Percentiles rank a stretch among this genome's conserved stretches.
These are phyloP conservation scores for Liquidambar formosana DNA, from an alignment of 164 flowering plant species.

Conservation along the genomic window DNA sequence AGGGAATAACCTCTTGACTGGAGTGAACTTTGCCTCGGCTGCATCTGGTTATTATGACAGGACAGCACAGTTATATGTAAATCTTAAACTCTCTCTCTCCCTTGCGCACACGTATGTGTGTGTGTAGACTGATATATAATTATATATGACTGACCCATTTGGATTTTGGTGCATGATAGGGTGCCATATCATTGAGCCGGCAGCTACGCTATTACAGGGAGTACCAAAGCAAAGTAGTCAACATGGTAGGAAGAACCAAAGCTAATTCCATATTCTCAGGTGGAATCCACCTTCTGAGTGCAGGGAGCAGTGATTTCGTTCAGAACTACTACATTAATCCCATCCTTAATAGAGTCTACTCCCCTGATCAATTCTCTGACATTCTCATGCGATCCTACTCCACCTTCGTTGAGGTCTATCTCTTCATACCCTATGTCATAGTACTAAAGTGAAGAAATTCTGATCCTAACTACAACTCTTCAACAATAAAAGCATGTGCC, in stretches of 20 bases:
- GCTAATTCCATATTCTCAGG: slow-evolving; percentile 58
- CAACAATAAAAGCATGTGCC: no score
- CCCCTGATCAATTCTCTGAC: slow-evolving; percentile 67
- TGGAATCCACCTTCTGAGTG: slow-evolving; percentile 72
- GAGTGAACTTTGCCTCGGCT: slow-evolving; percentile 92
- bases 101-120: not conserved
- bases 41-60: slow-evolving; percentile 73
- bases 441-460: no score
- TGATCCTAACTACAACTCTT: no score
- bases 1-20: slow-evolving; percentile 56
- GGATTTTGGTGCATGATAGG: slow-evolving; percentile 31
- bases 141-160: no score
- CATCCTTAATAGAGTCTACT: slow-evolving; percentile 38
- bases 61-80: slow-evolving; percentile 75
- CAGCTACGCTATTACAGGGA: slow-evolving; percentile 76
- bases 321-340: slow-evolving; percentile 80
- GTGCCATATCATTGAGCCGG: slow-evolving; percentile 57
- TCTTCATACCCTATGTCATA: no score
- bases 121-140: no score
- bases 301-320: slow-evolving; percentile 86
- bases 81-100: slow-evolving; percentile 2
- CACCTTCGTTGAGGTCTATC: slow-evolving; percentile 60
- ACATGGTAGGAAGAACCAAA: slow-evolving; percentile 49
- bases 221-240: slow-evolving; percentile 55
- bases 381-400: slow-evolving; percentile 61